Conservation (phyloP, 2,329 filamentous ascomycete species). For the Metarhizium robertsii region DNA sequence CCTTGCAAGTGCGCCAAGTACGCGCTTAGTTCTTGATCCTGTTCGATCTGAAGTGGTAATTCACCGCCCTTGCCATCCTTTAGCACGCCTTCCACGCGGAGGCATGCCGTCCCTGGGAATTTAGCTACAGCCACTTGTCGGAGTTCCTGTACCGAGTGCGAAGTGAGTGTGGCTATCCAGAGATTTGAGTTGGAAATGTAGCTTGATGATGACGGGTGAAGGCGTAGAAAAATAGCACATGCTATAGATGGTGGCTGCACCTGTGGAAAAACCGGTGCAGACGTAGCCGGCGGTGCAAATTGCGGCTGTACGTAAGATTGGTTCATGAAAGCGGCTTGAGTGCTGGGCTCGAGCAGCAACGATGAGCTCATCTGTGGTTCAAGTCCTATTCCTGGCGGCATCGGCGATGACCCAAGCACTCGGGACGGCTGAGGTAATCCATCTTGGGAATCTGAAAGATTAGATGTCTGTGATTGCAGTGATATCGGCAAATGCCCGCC, state of each 20-base stretch:
- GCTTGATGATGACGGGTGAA: constrained; percentile 54
- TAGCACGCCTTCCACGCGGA: constrained; percentile 57
- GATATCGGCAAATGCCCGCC: constrained; percentile 12
- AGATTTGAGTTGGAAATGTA: constrained; percentile 40
- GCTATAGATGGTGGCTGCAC: constrained; percentile 13
- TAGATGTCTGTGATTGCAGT: constrained; percentile 14
- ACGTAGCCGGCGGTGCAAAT: constrained; percentile 13
- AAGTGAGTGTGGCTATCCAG: constrained; percentile 57
- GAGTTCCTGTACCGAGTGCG: constrained; percentile 51
- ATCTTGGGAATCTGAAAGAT: constrained; percentile 9
- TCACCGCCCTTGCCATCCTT: constrained; percentile 51
- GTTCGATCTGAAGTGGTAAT: constrained; percentile 54
- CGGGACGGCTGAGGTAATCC: constrained; percentile 13
- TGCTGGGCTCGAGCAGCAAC: constrained; percentile 28
- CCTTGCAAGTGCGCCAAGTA: constrained; percentile 58
- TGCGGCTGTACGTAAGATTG: constrained; percentile 23
- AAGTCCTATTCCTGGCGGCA: constrained; percentile 17
- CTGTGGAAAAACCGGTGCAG: constrained; percentile 15
- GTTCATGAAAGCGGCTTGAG: constrained; percentile 25
- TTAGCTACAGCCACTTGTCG: constrained; percentile 51
- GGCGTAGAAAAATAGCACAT: constrained; percentile 59
- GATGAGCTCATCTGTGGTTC: constrained; percentile 28
- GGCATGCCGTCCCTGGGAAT: constrained; percentile 49
- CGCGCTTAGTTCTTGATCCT: constrained; percentile 61
- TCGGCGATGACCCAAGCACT: constrained; percentile 14